Evolutionary conservation across 1,284 basidiomycete species (phyloP).

Genomic region (Sporisorium reilianum): DNA sequence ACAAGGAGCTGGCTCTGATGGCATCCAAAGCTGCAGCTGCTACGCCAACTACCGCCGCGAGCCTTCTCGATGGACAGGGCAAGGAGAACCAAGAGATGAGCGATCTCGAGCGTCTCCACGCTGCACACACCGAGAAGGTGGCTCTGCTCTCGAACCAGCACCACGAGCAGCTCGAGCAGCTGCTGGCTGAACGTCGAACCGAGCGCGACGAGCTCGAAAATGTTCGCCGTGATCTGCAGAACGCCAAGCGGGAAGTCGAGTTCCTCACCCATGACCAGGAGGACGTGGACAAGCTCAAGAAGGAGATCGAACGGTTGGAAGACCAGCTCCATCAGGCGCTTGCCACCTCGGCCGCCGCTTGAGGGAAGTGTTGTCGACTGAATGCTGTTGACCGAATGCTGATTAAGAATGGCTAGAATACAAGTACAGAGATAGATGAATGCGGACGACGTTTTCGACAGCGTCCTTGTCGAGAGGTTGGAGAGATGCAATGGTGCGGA

Average conservation of each 20-base stretch:
- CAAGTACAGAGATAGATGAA: conserved; percentile 47
- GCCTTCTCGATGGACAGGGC: conserved; percentile 29
- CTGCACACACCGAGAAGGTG: conserved; percentile 52
- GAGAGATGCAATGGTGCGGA: conserved; percentile 33
- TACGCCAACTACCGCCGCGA: conserved; percentile 28
- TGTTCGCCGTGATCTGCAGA: conserved; percentile 37
- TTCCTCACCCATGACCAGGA: conserved; percentile 42
- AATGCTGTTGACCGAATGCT: conserved; percentile 5
- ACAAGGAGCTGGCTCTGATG: conserved; percentile 27
- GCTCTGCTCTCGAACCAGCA: conserved; percentile 37
- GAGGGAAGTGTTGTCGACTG: background rate
- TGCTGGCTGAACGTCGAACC: conserved; percentile 23
- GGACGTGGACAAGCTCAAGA: conserved; percentile 43
- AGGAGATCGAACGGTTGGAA: conserved; percentile 38
- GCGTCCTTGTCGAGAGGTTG: conserved; percentile 28
- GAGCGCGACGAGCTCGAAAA: conserved; percentile 35
- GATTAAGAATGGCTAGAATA: conserved; percentile 24
- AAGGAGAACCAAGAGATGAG: conserved; percentile 42
- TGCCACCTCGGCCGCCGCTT: conserved; percentile 14
- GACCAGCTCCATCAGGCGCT: conserved; percentile 19
- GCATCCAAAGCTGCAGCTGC: conserved; percentile 35
- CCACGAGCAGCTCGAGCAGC: conserved; percentile 37
- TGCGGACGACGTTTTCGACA: conserved; percentile 41
- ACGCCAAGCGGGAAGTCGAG: conserved; percentile 46
- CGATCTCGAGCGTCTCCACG: conserved; percentile 52